These are phyloP conservation scores for Penicillium sp. DNA, from an alignment of 2,329 filamentous ascomycete species.

Conservation along the genomic window DNA sequence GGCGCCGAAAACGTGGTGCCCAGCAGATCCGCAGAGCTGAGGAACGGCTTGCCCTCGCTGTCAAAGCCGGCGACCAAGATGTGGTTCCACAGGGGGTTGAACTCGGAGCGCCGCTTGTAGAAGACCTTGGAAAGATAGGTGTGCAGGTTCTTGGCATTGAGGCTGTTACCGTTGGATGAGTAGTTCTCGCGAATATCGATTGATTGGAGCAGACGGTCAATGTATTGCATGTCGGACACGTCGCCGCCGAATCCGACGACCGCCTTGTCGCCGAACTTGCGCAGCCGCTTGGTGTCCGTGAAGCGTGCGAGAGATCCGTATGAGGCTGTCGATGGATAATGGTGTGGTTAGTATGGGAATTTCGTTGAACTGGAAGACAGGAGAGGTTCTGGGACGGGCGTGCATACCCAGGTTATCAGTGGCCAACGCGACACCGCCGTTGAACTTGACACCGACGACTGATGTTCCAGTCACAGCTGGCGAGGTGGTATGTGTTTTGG, in stretches of 20 bases:
- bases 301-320: constrained; percentile 97
- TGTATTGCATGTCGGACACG: constrained; percentile 98
- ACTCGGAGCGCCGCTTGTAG: constrained; percentile 91
- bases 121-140: constrained; percentile 95
- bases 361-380: neutral
- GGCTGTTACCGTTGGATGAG: constrained; percentile 55
- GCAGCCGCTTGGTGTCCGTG: constrained; percentile 93
- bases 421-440: constrained; percentile 92
- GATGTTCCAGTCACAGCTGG: constrained; percentile 97
- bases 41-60: constrained; percentile 76
- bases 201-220: constrained; percentile 84
- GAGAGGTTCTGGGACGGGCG: neutral
- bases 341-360: neutral
- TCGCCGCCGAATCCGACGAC: constrained; percentile 95
- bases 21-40: constrained; percentile 86
- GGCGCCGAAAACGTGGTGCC: constrained; percentile 90
- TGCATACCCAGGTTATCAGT: constrained; percentile 88
- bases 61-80: constrained; percentile 88
- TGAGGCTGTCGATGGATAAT: constrained; percentile 63
- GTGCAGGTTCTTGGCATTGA: constrained; percentile 93
- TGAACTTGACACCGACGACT: constrained; percentile 93
- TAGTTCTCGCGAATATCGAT: constrained; percentile 91
- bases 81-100: constrained; percentile 98
- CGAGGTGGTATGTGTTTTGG: constrained; percentile 84
- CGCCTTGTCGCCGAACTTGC: constrained; percentile 78